Percentiles rank a stretch among this genome's conserved stretches.
These are phyloP conservation scores for Penicillium sp. DNA, from an alignment of 2,329 filamentous ascomycete genomes.

Conservation along the genomic window DNA sequence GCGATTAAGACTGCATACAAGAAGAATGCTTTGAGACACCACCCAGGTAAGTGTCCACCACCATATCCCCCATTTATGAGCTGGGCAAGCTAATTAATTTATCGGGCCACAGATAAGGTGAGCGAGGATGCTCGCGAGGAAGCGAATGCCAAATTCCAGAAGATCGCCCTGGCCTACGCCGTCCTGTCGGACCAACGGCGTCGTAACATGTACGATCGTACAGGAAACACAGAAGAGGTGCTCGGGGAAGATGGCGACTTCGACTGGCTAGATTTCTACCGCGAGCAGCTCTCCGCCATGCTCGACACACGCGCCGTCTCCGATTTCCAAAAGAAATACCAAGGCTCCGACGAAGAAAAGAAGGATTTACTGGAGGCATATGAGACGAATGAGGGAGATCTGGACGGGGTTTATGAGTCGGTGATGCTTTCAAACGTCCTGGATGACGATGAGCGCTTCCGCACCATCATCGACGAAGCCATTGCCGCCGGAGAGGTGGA, in stretches of 20 bases:
- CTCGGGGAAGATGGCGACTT: conserved; percentile 76
- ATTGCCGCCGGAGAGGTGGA: conserved; percentile 72
- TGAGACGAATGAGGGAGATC: conserved; percentile 70
- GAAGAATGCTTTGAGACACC: conserved; percentile 83
- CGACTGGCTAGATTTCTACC: conserved; percentile 89
- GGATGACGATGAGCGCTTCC: conserved; percentile 84
- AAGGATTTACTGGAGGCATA: conserved; percentile 78
- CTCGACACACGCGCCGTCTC: conserved; percentile 76
- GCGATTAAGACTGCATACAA: conserved; percentile 91
- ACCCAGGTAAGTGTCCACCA: conserved; percentile 66
- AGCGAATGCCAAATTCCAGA: conserved; percentile 83
- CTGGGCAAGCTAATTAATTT: conserved; percentile 1
- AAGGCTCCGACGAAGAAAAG: conserved; percentile 82
- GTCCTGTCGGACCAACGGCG: conserved; percentile 82
- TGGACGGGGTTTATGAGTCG: conserved; percentile 76
- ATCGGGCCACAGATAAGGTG: conserved; percentile 71
- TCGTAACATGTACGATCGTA: conserved; percentile 84
- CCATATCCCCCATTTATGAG: background rate
- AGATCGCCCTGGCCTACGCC: conserved; percentile 91
- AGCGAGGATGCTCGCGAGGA: conserved; percentile 66
- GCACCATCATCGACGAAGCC: conserved; percentile 77
- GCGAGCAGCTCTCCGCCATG: conserved; percentile 77
- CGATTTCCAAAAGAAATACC: conserved; percentile 77
- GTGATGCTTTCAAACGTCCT: conserved; percentile 87
- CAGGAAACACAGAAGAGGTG: conserved; percentile 84